These are phyloP conservation scores for Dioszegia hungarica DNA, from an alignment of 768 basidiomycete genomes.

Conservation along the genomic window DNA sequence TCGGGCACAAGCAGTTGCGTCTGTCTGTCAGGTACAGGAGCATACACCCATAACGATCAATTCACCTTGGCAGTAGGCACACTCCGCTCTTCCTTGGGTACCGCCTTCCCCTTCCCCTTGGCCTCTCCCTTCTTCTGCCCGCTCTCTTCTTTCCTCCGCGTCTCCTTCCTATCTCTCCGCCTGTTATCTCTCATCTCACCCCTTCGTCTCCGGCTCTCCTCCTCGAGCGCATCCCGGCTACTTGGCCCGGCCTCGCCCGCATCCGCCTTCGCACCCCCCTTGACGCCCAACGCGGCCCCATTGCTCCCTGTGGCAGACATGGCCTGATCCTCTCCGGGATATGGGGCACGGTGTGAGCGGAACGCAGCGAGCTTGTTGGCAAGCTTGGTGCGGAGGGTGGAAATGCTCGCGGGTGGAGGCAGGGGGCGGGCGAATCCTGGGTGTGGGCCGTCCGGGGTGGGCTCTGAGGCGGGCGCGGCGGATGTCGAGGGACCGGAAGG, in stretches of 20 bases:
- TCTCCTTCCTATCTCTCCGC: constrained; percentile 78
- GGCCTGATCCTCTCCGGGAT: constrained; percentile 2
- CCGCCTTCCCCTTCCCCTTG: constrained; percentile 9
- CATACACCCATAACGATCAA: not conserved
- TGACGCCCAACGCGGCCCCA: not conserved
- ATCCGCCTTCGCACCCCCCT: constrained; percentile 15
- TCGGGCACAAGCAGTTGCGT: constrained; percentile 44
- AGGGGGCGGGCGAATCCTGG: constrained; percentile 24
- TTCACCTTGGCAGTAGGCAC: constrained; percentile 9
- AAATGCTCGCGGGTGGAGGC: constrained; percentile 41
- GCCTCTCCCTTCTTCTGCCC: constrained; percentile 52
- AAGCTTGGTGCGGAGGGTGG: constrained; percentile 37
- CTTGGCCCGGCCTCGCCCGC: constrained; percentile 51
- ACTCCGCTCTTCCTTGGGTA: constrained; percentile 2
- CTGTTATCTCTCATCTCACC: constrained; percentile 79
- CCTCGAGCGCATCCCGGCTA: constrained; percentile 74
- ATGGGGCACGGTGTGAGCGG: constrained; percentile 5
- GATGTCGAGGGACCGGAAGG: constrained; percentile 31
- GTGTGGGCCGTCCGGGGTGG: not conserved
- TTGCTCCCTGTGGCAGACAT: not conserved
- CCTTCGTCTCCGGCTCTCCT: constrained; percentile 69
- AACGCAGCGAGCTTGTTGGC: constrained; percentile 43
- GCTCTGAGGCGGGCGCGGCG: not conserved
- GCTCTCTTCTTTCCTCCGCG: constrained; percentile 56
- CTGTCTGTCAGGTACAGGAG: constrained; percentile 9